A percentile compares a stretch with the other conserved stretches of the same genome.
Evolutionary conservation across 192 early-diverging fungal genomes (phyloP).

Genomic region (Dissophora ornata): DNA sequence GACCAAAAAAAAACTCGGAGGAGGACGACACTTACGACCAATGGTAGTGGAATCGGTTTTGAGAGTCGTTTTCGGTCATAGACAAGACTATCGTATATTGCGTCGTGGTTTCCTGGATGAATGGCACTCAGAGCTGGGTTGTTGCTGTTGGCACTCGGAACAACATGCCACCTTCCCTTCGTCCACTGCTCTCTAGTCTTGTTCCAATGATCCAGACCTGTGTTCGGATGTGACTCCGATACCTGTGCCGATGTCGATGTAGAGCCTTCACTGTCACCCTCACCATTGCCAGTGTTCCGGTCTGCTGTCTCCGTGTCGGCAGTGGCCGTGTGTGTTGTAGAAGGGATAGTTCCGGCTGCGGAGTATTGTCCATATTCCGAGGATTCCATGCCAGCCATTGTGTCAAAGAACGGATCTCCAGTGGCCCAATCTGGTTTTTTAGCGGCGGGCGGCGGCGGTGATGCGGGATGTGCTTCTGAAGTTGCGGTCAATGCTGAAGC

Average conservation of each 20-base stretch:
- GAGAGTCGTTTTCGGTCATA: slow-evolving; percentile 55
- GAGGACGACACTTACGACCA: slow-evolving; percentile 60
- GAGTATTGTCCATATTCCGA: slow-evolving; percentile 29
- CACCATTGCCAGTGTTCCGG: background rate
- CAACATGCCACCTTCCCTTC: slow-evolving; percentile 23
- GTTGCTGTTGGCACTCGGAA: slow-evolving; percentile 38
- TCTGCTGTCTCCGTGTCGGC: slow-evolving; percentile 10
- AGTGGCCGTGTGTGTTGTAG: too few species aligned
- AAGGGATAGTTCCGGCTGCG: too few species aligned
- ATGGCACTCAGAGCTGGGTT: slow-evolving; percentile 47
- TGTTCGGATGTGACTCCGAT: slow-evolving; percentile 1
- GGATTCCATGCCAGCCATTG: slow-evolving; percentile 49
- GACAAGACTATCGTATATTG: slow-evolving; percentile 60
- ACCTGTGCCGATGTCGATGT: background rate
- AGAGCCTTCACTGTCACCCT: background rate
- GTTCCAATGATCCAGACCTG: slow-evolving; percentile 62
- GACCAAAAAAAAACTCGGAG: too few species aligned
- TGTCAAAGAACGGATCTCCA: slow-evolving; percentile 52
- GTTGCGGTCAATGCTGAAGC: background rate
- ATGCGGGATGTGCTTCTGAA: slow-evolving; percentile 3
- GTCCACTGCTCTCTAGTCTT: slow-evolving; percentile 61
- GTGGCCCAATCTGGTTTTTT: slow-evolving; percentile 43
- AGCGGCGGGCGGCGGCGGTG: background rate
- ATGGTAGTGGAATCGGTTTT: slow-evolving; percentile 59
- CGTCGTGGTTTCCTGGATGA: slow-evolving; percentile 41